Evolutionary conservation across 345 rosid species (phyloP).

Genomic region (Sisymbrium irio): DNA sequence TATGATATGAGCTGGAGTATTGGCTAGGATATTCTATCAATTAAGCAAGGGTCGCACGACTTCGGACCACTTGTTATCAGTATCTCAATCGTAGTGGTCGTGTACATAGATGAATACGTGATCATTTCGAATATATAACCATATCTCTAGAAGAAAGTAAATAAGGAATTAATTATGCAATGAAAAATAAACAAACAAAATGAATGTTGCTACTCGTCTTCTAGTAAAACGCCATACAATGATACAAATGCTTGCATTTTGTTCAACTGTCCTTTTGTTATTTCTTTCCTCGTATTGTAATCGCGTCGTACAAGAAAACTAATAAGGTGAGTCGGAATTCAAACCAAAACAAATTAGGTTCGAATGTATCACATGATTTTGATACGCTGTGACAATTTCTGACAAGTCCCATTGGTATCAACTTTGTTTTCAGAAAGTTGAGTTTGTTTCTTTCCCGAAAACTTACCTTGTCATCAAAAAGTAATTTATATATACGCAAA

Average conservation of each 20-base stretch:
- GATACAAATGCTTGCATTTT: neutral
- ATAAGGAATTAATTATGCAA: too few species aligned
- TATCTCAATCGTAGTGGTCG: too few species aligned
- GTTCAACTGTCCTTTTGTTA: neutral
- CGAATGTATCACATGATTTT: conserved; percentile 13
- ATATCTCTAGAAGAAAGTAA: too few species aligned
- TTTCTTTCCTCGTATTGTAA: neutral
- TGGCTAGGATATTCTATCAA: too few species aligned
- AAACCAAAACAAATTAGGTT: conserved; percentile 12
- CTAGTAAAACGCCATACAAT: neutral
- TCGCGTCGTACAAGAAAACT: conserved; percentile 5
- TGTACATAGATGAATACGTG: too few species aligned
- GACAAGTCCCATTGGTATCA: neutral
- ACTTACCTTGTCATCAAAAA: neutral
- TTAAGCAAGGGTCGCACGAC: too few species aligned
- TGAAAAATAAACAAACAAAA: too few species aligned
- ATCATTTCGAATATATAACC: too few species aligned
- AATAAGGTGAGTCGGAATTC: neutral
- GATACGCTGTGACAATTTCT: conserved; percentile 17
- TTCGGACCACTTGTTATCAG: too few species aligned
- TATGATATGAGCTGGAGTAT: too few species aligned
- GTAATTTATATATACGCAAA: neutral
- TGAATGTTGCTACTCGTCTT: neutral
- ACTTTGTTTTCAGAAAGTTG: conserved; percentile 29
- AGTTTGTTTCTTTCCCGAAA: conserved; percentile 27